Percentiles rank a stretch among this genome's conserved stretches.
Evolutionary conservation across 306 rosid species (phyloP).

Genomic region (Acacia acuminata): DNA sequence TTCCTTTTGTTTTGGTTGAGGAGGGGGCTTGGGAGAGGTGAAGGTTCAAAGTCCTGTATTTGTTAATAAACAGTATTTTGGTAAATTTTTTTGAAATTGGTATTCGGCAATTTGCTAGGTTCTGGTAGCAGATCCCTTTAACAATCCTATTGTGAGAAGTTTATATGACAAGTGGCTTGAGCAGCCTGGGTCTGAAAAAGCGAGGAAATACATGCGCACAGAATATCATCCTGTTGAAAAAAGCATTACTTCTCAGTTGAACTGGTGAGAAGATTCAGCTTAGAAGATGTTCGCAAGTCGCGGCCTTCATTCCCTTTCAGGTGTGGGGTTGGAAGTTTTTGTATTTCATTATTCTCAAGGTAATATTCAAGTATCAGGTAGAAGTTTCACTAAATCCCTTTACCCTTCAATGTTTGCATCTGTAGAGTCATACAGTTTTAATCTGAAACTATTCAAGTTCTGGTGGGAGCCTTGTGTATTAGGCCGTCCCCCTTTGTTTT

Average conservation of each 20-base stretch:
- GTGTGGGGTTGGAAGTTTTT: constrained; percentile 4
- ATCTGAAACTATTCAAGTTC: too few relatives aligned
- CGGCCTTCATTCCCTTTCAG: constrained; percentile 9
- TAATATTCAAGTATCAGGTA: constrained; percentile 10
- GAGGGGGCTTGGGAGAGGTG: not conserved
- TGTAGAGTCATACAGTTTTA: constrained; percentile 40
- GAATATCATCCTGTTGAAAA: constrained; percentile 81
- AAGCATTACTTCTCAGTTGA: constrained; percentile 88
- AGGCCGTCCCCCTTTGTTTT: too few relatives aligned
- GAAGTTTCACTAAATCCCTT: not conserved
- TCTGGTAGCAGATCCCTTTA: constrained; percentile 61
- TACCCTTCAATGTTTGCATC: constrained; percentile 33
- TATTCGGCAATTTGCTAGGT: constrained; percentile 44
- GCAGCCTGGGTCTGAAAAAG: constrained; percentile 90
- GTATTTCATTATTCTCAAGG: constrained; percentile 21
- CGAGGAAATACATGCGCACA: constrained; percentile 74
- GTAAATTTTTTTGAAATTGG: not conserved
- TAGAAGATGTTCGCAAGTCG: constrained; percentile 9
- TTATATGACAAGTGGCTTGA: constrained; percentile 82
- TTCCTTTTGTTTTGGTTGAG: not conserved
- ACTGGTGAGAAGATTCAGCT: constrained; percentile 59
- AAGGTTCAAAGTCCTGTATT: constrained; percentile 13
- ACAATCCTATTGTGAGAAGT: constrained; percentile 59
- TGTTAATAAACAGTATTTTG: constrained; percentile 10
- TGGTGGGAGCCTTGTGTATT: too few relatives aligned